Conservation (phyloP, 2,329 filamentous ascomycete species). For the Pestalotiopsis sp. region DNA sequence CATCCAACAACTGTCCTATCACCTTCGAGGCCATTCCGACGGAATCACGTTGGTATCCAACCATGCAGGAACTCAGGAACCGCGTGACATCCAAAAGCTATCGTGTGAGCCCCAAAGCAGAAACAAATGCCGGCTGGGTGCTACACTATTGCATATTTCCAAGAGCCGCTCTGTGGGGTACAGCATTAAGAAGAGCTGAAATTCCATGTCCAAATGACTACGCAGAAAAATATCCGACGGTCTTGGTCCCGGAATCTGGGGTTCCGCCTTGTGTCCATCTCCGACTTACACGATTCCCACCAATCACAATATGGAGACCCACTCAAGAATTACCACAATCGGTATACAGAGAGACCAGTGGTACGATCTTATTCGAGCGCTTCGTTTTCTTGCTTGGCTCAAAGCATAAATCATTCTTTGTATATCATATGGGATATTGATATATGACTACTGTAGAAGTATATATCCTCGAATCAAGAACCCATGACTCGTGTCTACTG, state of each 20-base stretch:
- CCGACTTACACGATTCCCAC: not conserved
- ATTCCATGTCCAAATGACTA: not conserved
- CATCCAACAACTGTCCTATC: too few relatives aligned
- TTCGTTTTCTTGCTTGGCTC: not conserved
- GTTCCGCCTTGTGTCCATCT: not conserved
- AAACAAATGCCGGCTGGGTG: not conserved
- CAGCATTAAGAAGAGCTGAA: not conserved
- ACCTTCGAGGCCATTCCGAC: not conserved
- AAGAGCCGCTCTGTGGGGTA: not conserved
- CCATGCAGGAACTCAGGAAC: not conserved
- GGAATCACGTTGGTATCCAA: not conserved
- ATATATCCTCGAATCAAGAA: conserved; percentile 4
- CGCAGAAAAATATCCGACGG: not conserved
- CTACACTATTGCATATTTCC: not conserved
- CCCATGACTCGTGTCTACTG: too few relatives aligned
- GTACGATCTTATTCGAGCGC: conserved; percentile 8
- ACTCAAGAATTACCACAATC: not conserved
- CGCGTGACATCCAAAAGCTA: not conserved
- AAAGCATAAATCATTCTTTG: not conserved
- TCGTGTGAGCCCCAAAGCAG: not conserved
- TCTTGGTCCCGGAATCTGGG: conserved; percentile 9
- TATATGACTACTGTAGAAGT: not conserved
- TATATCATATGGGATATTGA: not conserved
- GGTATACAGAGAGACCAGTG: not conserved
- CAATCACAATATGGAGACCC: not conserved